Evolutionary conservation across 148 eudicot species (phyloP), one percentile per base, ranked within the genome.

Genomic region (Camellia sinensis): DNA sequence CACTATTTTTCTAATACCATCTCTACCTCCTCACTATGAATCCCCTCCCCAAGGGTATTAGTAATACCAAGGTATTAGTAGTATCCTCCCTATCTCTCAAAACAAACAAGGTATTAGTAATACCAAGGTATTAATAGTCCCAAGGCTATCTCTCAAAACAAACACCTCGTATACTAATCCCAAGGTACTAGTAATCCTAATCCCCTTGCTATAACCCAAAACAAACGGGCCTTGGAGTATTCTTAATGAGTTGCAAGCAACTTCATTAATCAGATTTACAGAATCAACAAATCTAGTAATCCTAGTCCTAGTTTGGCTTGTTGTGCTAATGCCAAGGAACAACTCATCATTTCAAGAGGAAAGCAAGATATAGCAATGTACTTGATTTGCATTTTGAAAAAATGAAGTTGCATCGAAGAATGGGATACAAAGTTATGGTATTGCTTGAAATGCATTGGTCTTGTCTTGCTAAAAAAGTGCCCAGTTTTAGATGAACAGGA

Each of bases 251-350:
- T 69, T 11, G 57, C 13, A 41, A 18, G 57, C 13, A 41, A 18
- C 73, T 69, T 18, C 72, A 68, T 68, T 54, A 69, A 21, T 18
- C 73, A 69, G 53, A 69, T 69, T 18, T 69, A 11, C 73, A 44
- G 73, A 45, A 45, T 44, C 54, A 44, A 17, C 15, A 17, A 69
- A 17, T 6, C 0, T 44, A 44, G 21, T 18, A 46, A 54, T 18
- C 52, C 52, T 7, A 70, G 37, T 70, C 73, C n/a, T 70, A 2
- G 29, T 46, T 70, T 69, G 53, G 2, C 40, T 70, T 48, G 5
- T 70, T 70, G 48, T n/a, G 17, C 71, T 1, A 67, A 67, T 17
- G 19, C 7, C 6, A 40, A 37, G 72, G 72, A 68, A 19, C n/a
- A 6, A 54, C 52, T 68, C 73, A 70, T 70, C 71, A 67, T 43